Conservation (phyloP, 2,329 filamentous ascomycete genomes). For the Fusarium dimerum region DNA sequence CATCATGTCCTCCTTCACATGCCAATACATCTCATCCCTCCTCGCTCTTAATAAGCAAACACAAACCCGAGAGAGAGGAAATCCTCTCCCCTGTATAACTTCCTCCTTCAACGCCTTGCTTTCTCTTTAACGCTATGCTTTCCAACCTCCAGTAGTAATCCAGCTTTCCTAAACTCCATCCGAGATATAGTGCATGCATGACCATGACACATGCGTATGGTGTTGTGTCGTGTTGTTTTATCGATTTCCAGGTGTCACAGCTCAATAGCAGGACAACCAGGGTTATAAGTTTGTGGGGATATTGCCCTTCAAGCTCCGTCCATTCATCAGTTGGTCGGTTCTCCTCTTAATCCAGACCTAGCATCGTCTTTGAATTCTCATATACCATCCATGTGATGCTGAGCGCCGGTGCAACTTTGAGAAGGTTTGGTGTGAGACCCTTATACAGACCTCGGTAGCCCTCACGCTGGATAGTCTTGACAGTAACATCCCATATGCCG, state of each 20-base stretch:
- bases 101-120: constrained; percentile 23
- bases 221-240: too few relatives aligned
- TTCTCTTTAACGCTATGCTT: constrained; percentile 24
- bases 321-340: constrained; percentile 3
- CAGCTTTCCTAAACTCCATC: constrained; percentile 28
- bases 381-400: constrained; percentile 96
- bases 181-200: constrained; percentile 13
- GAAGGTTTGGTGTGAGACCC: constrained; percentile 88
- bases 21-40: too few relatives aligned
- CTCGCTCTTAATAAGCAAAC: background rate
- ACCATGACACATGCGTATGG: constrained; percentile 12
- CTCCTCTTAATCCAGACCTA: constrained; percentile 49
- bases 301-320: constrained; percentile 1
- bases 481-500: constrained; percentile 85
- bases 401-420: constrained; percentile 94
- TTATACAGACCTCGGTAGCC: constrained; percentile 88
- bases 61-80: too few relatives aligned
- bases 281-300: background rate
- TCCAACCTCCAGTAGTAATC: constrained; percentile 27
- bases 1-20: background rate
- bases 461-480: constrained; percentile 80
- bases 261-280: too few relatives aligned
- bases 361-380: constrained; percentile 79
- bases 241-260: background rate
- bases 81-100: constrained; percentile 20